phyloP scores from a whole-genome alignment of 306 rosid genomes.

The Citrullus colocynthis region DNA sequence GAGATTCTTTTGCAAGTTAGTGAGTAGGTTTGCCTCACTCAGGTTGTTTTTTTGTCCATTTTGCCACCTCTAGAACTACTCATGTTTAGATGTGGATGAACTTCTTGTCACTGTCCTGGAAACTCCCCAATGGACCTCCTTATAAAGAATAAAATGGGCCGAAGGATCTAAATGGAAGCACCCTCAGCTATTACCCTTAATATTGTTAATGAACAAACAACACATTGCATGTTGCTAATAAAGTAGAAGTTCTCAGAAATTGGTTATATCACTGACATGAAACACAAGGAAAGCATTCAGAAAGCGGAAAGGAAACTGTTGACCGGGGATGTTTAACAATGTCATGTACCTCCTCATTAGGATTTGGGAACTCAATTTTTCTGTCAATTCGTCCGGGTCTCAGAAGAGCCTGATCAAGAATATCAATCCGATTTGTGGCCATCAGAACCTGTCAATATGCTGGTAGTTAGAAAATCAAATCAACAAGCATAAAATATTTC shows the following conservation, averaged over 20 bases:
- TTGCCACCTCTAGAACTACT: neutral
- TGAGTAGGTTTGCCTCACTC: neutral
- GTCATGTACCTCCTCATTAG: conserved; percentile 59
- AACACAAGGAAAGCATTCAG: neutral
- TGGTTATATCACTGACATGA: neutral
- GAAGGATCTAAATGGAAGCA: neutral
- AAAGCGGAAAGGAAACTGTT: neutral
- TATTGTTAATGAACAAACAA: neutral
- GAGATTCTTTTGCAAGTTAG: neutral
- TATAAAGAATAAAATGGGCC: neutral
- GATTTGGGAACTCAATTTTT: conserved; percentile 94
- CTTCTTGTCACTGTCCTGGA: too few relatives aligned
- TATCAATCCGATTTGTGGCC: conserved; percentile 98
- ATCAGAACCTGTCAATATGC: conserved; percentile 50
- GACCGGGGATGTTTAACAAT: neutral
- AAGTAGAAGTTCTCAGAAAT: neutral
- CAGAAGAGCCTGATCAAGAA: conserved; percentile 92
- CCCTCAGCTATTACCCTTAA: neutral
- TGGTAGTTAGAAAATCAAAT: neutral
- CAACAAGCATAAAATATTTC: neutral
- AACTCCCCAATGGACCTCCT: too few relatives aligned
- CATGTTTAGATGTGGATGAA: too few relatives aligned
- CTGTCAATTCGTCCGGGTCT: conserved; percentile 96
- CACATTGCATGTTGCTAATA: neutral
- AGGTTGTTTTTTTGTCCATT: neutral